Conservation (phyloP, 2,329 filamentous ascomycete species). For the Chlorencoelia australis region DNA sequence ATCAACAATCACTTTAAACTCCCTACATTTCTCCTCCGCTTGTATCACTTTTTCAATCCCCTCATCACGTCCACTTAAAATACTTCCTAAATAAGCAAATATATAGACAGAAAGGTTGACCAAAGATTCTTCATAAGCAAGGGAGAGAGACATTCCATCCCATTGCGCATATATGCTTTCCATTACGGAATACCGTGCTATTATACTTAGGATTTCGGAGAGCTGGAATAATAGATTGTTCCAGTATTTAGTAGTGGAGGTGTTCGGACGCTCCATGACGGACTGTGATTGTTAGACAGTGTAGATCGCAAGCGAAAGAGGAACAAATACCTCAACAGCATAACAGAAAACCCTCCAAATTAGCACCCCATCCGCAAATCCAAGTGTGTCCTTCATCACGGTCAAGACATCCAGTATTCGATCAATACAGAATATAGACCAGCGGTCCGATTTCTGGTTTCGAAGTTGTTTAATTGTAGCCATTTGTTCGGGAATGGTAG, state of each 20-base stretch:
- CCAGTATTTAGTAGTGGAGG: too few relatives aligned
- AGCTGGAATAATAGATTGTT: too few relatives aligned
- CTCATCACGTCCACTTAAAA: too few relatives aligned
- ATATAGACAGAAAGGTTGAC: constrained; percentile 5
- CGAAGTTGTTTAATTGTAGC: background rate
- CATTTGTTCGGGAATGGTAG: too few relatives aligned
- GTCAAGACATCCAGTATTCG: constrained; percentile 3
- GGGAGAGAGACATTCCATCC: constrained; percentile 7
- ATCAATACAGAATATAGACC: too few relatives aligned
- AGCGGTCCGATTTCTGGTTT: background rate
- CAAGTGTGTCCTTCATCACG: constrained; percentile 5
- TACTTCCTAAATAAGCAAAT: constrained; percentile 1
- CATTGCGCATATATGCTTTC: constrained; percentile 12
- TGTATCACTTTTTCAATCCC: too few relatives aligned
- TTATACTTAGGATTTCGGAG: constrained; percentile 4
- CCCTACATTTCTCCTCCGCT: too few relatives aligned
- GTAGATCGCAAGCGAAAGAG: too few relatives aligned
- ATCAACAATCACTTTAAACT: too few relatives aligned
- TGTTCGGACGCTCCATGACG: too few relatives aligned
- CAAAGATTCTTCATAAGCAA: constrained; percentile 3
- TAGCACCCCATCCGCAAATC: constrained; percentile 3
- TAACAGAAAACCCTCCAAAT: constrained; percentile 4
- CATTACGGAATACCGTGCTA: constrained; percentile 13
- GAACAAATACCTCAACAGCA: background rate
- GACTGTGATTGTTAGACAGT: background rate